phyloP scores from a whole-genome alignment of 2,329 filamentous ascomycete genomes.

The Plectosphaerella plurivora region DNA sequence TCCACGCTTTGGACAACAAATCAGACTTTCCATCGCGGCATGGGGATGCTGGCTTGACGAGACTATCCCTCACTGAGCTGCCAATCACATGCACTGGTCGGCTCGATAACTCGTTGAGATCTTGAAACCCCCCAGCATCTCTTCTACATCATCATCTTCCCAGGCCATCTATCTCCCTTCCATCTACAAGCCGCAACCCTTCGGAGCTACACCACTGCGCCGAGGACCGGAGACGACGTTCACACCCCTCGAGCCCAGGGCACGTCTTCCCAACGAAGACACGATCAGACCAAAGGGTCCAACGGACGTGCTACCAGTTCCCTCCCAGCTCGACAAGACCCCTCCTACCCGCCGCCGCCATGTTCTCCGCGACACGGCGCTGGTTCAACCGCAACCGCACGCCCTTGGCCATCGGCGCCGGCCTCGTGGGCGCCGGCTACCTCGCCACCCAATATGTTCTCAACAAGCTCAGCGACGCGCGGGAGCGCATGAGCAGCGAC shows the following conservation, averaged over 20 bases:
- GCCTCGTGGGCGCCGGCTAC: constrained; percentile 85
- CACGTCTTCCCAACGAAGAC: background rate
- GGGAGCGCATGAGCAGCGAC: constrained; percentile 95
- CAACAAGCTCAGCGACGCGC: constrained; percentile 84
- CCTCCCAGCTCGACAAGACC: background rate
- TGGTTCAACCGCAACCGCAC: constrained; percentile 93
- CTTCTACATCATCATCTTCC: no score
- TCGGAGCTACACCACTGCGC: no score
- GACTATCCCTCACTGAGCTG: background rate
- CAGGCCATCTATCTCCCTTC: no score
- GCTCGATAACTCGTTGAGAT: background rate
- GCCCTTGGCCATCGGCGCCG: constrained; percentile 81
- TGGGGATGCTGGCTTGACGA: background rate
- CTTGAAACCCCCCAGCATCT: no score
- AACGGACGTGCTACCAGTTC: no score
- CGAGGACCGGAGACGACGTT: background rate
- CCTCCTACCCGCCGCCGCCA: constrained; percentile 22
- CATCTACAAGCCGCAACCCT: no score
- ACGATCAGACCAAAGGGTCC: no score
- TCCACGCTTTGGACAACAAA: background rate
- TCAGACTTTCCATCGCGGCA: background rate
- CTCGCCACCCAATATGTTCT: constrained; percentile 89
- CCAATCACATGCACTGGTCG: background rate
- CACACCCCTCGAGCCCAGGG: background rate
- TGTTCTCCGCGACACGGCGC: constrained; percentile 71